phyloP scores from a whole-genome alignment of 2,329 filamentous ascomycete genomes.

The Paecilomyces formosus region DNA sequence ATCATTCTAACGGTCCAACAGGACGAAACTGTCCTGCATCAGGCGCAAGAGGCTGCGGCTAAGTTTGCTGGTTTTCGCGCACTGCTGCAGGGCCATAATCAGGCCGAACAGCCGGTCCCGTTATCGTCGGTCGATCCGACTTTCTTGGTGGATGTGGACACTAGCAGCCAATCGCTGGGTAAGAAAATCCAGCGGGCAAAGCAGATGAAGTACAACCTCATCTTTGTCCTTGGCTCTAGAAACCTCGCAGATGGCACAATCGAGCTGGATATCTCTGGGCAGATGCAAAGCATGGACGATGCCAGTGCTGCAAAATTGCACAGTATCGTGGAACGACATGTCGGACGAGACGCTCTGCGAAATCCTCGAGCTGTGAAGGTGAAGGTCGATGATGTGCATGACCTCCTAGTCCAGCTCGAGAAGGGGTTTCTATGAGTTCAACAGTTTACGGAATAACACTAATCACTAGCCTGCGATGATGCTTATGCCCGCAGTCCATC shows the following conservation, averaged over 20 bases:
- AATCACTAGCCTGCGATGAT: not conserved
- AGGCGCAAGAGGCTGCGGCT: conserved; percentile 43
- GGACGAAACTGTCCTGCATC: conserved; percentile 38
- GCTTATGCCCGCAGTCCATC: not conserved
- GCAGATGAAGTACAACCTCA: conserved; percentile 62
- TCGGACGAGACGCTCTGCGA: conserved; percentile 20
- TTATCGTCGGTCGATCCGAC: conserved; percentile 50
- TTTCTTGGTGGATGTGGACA: conserved; percentile 64
- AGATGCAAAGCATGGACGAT: conserved; percentile 35
- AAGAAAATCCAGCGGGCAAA: conserved; percentile 69
- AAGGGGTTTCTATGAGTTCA: conserved; percentile 26
- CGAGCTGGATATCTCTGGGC: conserved; percentile 33
- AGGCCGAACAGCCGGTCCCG: conserved; percentile 21
- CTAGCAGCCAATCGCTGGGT: conserved; percentile 52
- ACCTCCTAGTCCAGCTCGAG: conserved; percentile 29
- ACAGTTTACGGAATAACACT: not conserved
- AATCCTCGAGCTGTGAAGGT: conserved; percentile 30
- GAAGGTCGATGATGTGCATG: conserved; percentile 28
- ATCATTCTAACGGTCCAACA: conserved; percentile 66
- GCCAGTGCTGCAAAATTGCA: conserved; percentile 18
- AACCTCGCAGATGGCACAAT: conserved; percentile 56
- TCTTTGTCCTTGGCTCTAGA: conserved; percentile 63
- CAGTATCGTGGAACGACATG: conserved; percentile 14
- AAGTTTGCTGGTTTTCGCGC: conserved; percentile 38
- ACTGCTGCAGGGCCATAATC: conserved; percentile 14